Base-by-base conservation (phyloP, 805 yeast species). In the Scheffersomyces spartinae region DNA sequence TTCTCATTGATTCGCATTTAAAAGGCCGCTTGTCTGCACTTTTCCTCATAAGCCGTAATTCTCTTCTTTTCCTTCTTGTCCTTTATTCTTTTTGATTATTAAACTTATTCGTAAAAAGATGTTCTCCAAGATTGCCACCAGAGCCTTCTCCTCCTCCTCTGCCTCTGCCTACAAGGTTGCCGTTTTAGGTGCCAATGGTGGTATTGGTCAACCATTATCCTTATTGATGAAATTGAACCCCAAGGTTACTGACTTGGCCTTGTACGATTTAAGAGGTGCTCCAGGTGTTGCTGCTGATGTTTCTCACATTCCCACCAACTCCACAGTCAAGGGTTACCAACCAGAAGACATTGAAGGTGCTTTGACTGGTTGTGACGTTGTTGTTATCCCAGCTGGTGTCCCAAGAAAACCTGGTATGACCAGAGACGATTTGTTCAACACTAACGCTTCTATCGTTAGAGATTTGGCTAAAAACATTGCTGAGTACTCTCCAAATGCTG, bases 121-220 rank as follows among this genome's bases (percentile, higher is more conserved):
- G 82, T 61, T 75, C 28, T 49, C 71, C 31, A 68, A 65, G 61
- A 37, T 66, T 38, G 71, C 74, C 26, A 53, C 60, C 43, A 70
- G 81, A 63, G 54, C 70, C 25, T 80, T 80, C 62, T 74, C 86
- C 20, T 66, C 82, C 24, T 53, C 82, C 25, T 67, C 77, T 27
- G 47, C 76, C 21, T 51, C 69, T 38, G 75, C 81, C 45, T 79
- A 78, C 68, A 62, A 63, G 43, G 86, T 77, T 27, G 64, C 84
- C 47, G 83, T 79, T 32, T 62, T 77, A 45, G 91, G 91, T 52
- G 88, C 88, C 38, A 76, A 80, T 37, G 78, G 97, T 64, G 97
- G 97, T 59, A 88, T 86, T 56, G 97, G 97, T 59, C 61, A 69
- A 68, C 60, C 61, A 47, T 48, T 54, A 34, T 54, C 60, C 10